phyloP scores from a whole-genome alignment of 768 basidiomycete genomes.

The Leccinum broughii region DNA sequence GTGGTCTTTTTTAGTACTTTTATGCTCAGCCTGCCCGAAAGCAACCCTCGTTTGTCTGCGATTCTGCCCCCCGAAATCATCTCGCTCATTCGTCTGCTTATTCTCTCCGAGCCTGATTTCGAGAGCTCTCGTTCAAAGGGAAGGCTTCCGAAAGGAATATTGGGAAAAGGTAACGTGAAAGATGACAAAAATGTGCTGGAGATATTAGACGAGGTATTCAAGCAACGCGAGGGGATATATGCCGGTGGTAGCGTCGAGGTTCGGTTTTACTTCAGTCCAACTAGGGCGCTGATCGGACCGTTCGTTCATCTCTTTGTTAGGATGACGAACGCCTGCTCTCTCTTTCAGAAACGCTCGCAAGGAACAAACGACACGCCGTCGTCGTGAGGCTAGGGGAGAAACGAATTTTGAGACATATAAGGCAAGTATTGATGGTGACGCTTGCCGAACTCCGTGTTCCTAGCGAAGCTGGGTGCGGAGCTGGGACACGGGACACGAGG shows the following conservation, averaged over 20 bases:
- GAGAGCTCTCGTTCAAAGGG: conserved; percentile 56
- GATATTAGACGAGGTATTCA: conserved; percentile 50
- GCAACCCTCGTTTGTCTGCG: conserved; percentile 58
- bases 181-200: conserved; percentile 36
- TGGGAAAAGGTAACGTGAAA: conserved; percentile 8
- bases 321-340: conserved; percentile 50
- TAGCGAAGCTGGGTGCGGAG: background rate
- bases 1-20: conserved; percentile 9
- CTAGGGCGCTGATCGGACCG: background rate
- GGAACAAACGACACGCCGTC: conserved; percentile 60
- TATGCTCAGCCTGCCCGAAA: conserved; percentile 8
- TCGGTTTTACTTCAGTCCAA: conserved; percentile 2
- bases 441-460: conserved; percentile 5
- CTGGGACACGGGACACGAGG: conserved; percentile 4
- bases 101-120: conserved; percentile 59
- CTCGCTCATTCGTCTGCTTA: conserved; percentile 65
- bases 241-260: conserved; percentile 43
- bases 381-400: conserved; percentile 83
- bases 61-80: conserved; percentile 58
- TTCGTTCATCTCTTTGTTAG: conserved; percentile 28
- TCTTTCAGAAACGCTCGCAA: conserved; percentile 26
- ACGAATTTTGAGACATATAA: conserved; percentile 48
- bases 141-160: conserved; percentile 72
- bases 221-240: conserved; percentile 47
- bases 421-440: conserved; percentile 16